Percentiles rank a stretch among this genome's conserved stretches.
Evolutionary conservation across 805 yeast species (phyloP).

Genomic region (Tetrapisispora nanseiensis): DNA sequence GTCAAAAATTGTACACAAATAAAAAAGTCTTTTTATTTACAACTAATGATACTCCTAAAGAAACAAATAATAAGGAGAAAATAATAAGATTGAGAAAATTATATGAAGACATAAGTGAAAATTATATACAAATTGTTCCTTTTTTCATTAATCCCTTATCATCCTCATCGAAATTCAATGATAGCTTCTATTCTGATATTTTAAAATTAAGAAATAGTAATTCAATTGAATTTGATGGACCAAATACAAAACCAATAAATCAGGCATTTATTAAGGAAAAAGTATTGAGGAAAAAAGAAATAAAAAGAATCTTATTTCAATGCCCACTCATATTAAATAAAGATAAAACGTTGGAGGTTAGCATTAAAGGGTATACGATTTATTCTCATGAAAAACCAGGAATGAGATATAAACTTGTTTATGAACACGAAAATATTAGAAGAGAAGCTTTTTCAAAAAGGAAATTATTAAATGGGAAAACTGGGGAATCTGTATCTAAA

Average conservation of each 20-base stretch:
- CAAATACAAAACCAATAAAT: conserved; percentile 35
- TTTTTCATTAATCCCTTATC: conserved; percentile 49
- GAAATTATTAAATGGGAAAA: conserved; percentile 30
- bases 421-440: conserved; percentile 42
- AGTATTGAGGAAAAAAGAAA: conserved; percentile 49
- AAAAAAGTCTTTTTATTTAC: conserved; percentile 65
- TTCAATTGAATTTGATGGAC: conserved; percentile 28
- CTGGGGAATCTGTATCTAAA: conserved; percentile 36
- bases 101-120: conserved; percentile 45
- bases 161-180: too few species aligned
- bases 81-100: conserved; percentile 45
- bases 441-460: conserved; percentile 43
- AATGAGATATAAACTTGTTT: conserved; percentile 39
- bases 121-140: conserved; percentile 48
- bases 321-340: conserved; percentile 52
- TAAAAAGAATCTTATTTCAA: conserved; percentile 52
- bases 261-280: conserved; percentile 36
- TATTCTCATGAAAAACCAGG: conserved; percentile 44
- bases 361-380: conserved; percentile 64
- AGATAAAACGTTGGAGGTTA: conserved; percentile 38
- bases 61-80: conserved; percentile 28
- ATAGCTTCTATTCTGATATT: conserved; percentile 43
- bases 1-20: conserved; percentile 39
- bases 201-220: conserved; percentile 28
- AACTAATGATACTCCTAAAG: conserved; percentile 60